These are phyloP conservation scores for Auricularia sp. DNA, from an alignment of 768 basidiomycete species.

Conservation along the genomic window DNA sequence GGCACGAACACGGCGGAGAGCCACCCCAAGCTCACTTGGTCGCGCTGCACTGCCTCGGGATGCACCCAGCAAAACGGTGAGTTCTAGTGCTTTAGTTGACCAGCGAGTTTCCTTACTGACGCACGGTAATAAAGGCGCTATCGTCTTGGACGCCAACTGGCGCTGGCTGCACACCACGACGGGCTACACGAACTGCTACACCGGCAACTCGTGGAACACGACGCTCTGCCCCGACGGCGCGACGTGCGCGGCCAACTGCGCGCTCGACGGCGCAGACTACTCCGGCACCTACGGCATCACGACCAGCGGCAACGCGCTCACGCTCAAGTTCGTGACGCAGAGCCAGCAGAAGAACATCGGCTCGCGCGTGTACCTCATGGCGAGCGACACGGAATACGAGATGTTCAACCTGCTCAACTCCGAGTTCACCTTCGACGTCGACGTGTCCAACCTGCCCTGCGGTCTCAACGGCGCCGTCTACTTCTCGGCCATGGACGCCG, in stretches of 20 bases:
- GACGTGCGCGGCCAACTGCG: constrained; percentile 31
- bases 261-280: constrained; percentile 30
- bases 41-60: no score
- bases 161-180: constrained; percentile 21
- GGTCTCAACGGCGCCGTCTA: constrained; percentile 54
- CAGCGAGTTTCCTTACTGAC: no score
- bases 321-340: constrained; percentile 38
- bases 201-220: constrained; percentile 44
- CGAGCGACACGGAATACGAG: constrained; percentile 32
- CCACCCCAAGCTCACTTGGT: no score
- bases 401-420: constrained; percentile 43
- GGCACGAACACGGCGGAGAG: no score
- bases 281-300: constrained; percentile 43
- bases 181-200: constrained; percentile 37
- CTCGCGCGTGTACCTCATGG: constrained; percentile 41
- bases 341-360: constrained; percentile 18
- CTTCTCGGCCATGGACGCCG: constrained; percentile 49
- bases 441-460: constrained; percentile 45
- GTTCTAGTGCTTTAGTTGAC: no score
- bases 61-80: no score
- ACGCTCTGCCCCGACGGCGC: constrained; percentile 38
- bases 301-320: constrained; percentile 34
- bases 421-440: constrained; percentile 53
- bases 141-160: constrained; percentile 6
- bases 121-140: no score